These are phyloP conservation scores for Kwoniella sp. DNA, from an alignment of 768 basidiomycete species.

Conservation along the genomic window DNA sequence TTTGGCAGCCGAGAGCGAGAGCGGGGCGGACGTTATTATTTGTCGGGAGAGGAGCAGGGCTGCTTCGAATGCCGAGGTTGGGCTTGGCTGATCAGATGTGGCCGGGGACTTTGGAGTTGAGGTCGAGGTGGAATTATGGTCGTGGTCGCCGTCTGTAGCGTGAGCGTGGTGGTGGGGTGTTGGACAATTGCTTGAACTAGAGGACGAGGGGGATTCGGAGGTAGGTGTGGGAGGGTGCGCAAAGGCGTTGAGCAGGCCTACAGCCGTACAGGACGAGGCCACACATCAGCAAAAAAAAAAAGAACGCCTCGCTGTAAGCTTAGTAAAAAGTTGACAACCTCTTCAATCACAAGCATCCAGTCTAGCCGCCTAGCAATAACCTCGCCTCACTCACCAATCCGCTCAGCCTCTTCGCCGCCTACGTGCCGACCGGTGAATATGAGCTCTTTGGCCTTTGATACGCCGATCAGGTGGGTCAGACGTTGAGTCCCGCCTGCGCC, in stretches of 20 bases:
- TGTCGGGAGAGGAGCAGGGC: conserved; percentile 31
- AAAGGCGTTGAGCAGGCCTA: conserved; percentile 37
- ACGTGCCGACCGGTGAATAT: conserved; percentile 82
- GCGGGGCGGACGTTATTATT: conserved; percentile 62
- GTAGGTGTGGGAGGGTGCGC: conserved; percentile 29
- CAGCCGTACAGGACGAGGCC: too few species aligned
- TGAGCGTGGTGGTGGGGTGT: neutral
- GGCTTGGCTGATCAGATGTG: neutral
- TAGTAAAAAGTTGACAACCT: too few species aligned
- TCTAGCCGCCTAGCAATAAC: too few species aligned
- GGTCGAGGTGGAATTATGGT: neutral
- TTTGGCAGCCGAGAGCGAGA: conserved; percentile 86
- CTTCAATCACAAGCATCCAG: too few species aligned
- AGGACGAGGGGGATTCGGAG: neutral
- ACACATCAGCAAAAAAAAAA: too few species aligned
- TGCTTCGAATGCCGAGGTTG: conserved; percentile 14
- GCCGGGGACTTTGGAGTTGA: neutral
- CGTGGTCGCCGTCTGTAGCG: neutral
- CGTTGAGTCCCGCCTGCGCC: conserved; percentile 94
- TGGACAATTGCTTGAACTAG: neutral
- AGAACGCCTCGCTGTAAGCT: too few species aligned
- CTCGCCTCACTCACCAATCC: conserved; percentile 29
- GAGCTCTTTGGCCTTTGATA: conserved; percentile 90
- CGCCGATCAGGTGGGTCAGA: conserved; percentile 78
- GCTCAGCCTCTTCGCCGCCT: conserved; percentile 74